These are phyloP conservation scores for Camellia lanceoleosa DNA, from an alignment of 148 eudicot genomes.

Conservation along the genomic window DNA sequence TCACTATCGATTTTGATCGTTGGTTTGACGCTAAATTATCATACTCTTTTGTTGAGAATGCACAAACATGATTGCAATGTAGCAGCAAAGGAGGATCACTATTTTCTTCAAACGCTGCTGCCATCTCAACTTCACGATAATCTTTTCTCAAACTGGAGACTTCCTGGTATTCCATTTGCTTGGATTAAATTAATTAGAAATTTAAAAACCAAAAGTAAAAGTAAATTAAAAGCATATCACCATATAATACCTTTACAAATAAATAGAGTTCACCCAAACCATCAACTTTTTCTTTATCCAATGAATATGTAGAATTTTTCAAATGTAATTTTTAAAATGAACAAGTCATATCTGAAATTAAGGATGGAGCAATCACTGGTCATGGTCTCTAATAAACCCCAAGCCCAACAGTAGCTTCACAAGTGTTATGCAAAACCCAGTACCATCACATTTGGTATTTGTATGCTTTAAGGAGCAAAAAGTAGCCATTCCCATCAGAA, in stretches of 20 bases:
- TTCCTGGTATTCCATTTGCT: slow-evolving; percentile 30
- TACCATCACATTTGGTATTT: too few relatives aligned
- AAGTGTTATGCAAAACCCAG: neutral
- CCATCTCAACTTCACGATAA: slow-evolving; percentile 19
- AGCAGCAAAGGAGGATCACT: slow-evolving; percentile 6
- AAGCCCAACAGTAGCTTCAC: neutral
- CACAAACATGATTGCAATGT: slow-evolving; percentile 31
- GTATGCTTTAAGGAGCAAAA: too few relatives aligned
- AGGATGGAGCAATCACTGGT: neutral
- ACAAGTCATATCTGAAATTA: too few relatives aligned
- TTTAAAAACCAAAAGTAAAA: neutral
- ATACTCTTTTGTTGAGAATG: slow-evolving; percentile 35
- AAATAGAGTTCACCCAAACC: neutral
- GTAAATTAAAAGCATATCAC: too few relatives aligned
- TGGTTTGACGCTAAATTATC: slow-evolving; percentile 19
- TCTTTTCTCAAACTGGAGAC: slow-evolving; percentile 6
- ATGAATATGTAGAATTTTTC: neutral
- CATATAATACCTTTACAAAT: neutral
- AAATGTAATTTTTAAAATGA: too few relatives aligned
- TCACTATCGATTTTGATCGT: slow-evolving; percentile 32
- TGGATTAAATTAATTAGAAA: neutral
- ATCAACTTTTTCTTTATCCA: neutral
- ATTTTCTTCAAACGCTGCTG: slow-evolving; percentile 9
- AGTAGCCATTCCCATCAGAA: neutral
- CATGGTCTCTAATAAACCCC: too few relatives aligned